Evolutionary conservation across 2,329 filamentous ascomycete species (phyloP), one percentile per base, ranked within the genome.

Genomic region (Fusarium floridanum): DNA sequence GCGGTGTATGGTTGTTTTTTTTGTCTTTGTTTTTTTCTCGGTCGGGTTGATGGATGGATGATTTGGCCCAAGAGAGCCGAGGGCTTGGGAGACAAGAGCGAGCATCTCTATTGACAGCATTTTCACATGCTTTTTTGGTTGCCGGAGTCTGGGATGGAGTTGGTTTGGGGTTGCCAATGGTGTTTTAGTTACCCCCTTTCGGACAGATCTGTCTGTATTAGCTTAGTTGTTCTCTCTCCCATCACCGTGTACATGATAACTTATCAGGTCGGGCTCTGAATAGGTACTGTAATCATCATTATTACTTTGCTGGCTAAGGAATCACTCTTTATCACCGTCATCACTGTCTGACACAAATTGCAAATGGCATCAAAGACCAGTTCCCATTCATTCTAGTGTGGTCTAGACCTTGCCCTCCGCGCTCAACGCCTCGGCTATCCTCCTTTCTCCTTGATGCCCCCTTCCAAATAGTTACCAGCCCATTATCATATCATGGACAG

Each of bases 371-470:
- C 37, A 63, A 64, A 62, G 64, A 68, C 59, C 70, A 64, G 22
- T 74, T 59, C 45, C 50, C 65, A 64, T 74, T 74, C 73, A 75
- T 73, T 75, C 73, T 76, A 75, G 64, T 69, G 20, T 67, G 61
- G 53, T 70, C 63, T 71, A 68, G 41, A 59, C 63, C 61, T 71
- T 36, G 48, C 60, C 64, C 37, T 61, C 12, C 24, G 22, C 61
- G 22, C 32, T 36, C 57, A 68, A 71, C 37, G 43, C 63, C 61
- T 62, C 37, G 37, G 14, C 56, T 36, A 24, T 60, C 59, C 14
- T 57, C 20, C 34, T n/a, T n/a, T n/a, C 32, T n/a, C 36, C 48
- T 65, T 29, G 48, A 57, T 36, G 22, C 45, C 50, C 50, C 22
- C 17, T 57, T 41, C 37, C 14, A 59, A 39, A n/a, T 37, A 48